Percentiles rank a stretch among this genome's conserved stretches.
phyloP scores from a whole-genome alignment of 441 rosid species.

The Eruca vesicaria region DNA sequence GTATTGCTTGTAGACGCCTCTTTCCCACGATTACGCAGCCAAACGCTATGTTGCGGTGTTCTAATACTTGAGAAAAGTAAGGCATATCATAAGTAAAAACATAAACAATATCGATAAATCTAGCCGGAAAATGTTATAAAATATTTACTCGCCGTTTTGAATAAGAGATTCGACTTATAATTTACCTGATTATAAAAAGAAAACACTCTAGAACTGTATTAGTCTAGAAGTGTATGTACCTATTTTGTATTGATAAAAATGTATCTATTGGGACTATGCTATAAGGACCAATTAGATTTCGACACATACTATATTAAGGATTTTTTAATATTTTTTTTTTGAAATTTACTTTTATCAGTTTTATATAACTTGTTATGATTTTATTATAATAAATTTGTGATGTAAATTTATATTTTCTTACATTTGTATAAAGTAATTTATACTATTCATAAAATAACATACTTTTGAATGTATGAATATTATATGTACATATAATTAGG shows the following conservation, averaged over 20 bases:
- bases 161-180: background rate
- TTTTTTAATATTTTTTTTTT: background rate
- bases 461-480: background rate
- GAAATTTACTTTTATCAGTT: background rate
- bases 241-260: background rate
- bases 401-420: no score
- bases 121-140: background rate
- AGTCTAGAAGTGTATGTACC: no score
- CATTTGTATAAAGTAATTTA: no score
- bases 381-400: no score
- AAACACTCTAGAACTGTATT: background rate
- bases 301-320: background rate
- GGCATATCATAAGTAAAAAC: background rate
- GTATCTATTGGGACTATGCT: background rate
- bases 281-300: background rate
- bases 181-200: background rate
- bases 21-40: conserved; percentile 20
- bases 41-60: conserved; percentile 11
- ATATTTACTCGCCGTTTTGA: background rate
- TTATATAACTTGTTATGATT: background rate
- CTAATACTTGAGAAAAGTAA: conserved; percentile 5
- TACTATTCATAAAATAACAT: no score
- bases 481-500: background rate
- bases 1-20: conserved; percentile 24
- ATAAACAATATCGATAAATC: background rate